A percentile compares a stretch with the other conserved stretches of the same genome.
phyloP scores from a whole-genome alignment of 2,329 filamentous ascomycete species.

The Didymellaceae sp. region DNA sequence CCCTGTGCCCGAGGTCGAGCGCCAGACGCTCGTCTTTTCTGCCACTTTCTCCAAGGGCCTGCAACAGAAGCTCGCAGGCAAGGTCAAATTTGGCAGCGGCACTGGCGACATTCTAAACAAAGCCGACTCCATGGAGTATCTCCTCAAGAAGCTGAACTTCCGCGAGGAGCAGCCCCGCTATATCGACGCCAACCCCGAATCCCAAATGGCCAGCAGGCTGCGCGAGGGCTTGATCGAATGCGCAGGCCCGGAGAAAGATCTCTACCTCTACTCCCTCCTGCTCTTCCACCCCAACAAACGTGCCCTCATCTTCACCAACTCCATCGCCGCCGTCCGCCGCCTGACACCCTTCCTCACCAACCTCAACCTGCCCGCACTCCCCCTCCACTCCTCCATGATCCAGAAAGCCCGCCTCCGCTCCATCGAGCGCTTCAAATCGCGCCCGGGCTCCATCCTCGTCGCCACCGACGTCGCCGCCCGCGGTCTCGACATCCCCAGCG shows the following conservation, averaged over 20 bases:
- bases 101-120: slow-evolving; percentile 68
- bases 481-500: slow-evolving; percentile 88
- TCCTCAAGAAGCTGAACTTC: slow-evolving; percentile 90
- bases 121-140: slow-evolving; percentile 87
- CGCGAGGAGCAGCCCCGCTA: slow-evolving; percentile 83
- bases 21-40: slow-evolving; percentile 95
- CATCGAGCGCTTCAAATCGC: slow-evolving; percentile 82
- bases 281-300: slow-evolving; percentile 81
- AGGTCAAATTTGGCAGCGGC: slow-evolving; percentile 65
- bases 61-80: slow-evolving; percentile 84
- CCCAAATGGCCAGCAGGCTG: slow-evolving; percentile 84
- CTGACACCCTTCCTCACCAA: slow-evolving; percentile 84
- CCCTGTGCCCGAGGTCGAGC: slow-evolving; percentile 47
- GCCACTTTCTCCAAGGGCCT: slow-evolving; percentile 92
- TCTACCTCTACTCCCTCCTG: slow-evolving; percentile 89
- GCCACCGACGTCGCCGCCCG: slow-evolving; percentile 94
- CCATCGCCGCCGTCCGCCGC: slow-evolving; percentile 88
- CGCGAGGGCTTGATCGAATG: slow-evolving; percentile 94
- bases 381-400: slow-evolving; percentile 90
- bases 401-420: slow-evolving; percentile 95
- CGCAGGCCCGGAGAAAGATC: slow-evolving; percentile 91
- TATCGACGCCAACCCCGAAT: slow-evolving; percentile 87
- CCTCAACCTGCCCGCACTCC: slow-evolving; percentile 75
- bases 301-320: slow-evolving; percentile 93
- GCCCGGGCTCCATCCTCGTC: slow-evolving; percentile 73